These are phyloP conservation scores for Yamadazyma blattariae DNA, from an alignment of 1,139 yeast species.

Conservation along the genomic window DNA sequence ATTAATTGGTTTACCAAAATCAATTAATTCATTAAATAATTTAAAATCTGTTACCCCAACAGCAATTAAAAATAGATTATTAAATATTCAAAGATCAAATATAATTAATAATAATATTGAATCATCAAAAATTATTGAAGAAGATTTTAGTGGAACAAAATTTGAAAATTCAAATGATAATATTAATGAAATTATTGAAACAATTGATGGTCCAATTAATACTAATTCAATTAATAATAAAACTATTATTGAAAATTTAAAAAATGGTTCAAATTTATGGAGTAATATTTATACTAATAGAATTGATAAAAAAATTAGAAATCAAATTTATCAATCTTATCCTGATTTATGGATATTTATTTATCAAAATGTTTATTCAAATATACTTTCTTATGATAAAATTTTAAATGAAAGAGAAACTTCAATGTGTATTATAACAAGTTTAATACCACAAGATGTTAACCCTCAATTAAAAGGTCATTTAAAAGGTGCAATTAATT, in stretches of 20 bases:
- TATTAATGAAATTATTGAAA: constrained; percentile 22
- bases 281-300: constrained; percentile 68
- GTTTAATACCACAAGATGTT: constrained; percentile 91
- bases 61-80: constrained; percentile 29
- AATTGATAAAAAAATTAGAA: constrained; percentile 61
- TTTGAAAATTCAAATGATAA: constrained; percentile 17
- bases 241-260: constrained; percentile 27
- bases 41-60: constrained; percentile 68
- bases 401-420: constrained; percentile 69
- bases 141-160: constrained; percentile 39
- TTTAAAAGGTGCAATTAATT: constrained; percentile 76
- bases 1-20: constrained; percentile 77
- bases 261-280: constrained; percentile 70
- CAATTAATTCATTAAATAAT: constrained; percentile 73
- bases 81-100: constrained; percentile 28
- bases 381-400: constrained; percentile 66
- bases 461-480: constrained; percentile 93
- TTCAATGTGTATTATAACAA: constrained; percentile 71
- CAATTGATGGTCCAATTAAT: constrained; percentile 45
- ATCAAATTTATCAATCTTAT: constrained; percentile 70
- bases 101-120: constrained; percentile 36
- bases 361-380: constrained; percentile 71
- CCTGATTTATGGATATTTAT: constrained; percentile 84
- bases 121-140: constrained; percentile 38
- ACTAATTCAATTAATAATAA: constrained; percentile 27